Evolutionary conservation across 2,329 filamentous ascomycete genomes (phyloP).

Genomic region (Pyrenophora seminiperda): DNA sequence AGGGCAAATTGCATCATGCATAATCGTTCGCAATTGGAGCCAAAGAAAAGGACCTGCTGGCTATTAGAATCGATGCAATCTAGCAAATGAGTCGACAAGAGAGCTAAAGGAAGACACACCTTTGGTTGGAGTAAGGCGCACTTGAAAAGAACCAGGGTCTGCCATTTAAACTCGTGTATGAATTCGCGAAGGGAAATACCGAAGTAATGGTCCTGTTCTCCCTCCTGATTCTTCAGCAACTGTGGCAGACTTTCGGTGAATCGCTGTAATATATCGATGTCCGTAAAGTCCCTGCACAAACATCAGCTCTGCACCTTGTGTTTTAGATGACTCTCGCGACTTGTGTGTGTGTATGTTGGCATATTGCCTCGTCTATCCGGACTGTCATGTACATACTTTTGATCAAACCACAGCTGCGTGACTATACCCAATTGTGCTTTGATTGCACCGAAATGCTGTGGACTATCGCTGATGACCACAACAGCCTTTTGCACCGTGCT

Average conservation of each 20-base stretch:
- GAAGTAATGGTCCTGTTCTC: slow-evolving; percentile 83
- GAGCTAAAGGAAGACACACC: slow-evolving; percentile 55
- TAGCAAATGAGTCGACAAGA: too few species aligned
- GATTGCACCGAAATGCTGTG: slow-evolving; percentile 87
- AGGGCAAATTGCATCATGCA: slow-evolving; percentile 99
- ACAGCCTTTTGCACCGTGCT: slow-evolving; percentile 98
- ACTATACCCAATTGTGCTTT: slow-evolving; percentile 89
- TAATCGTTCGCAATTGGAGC: slow-evolving; percentile 89
- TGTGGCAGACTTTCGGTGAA: slow-evolving; percentile 85
- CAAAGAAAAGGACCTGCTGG: slow-evolving; percentile 92
- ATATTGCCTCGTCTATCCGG: not conserved
- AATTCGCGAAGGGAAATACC: slow-evolving; percentile 86
- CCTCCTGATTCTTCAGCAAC: slow-evolving; percentile 65
- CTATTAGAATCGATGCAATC: slow-evolving; percentile 17
- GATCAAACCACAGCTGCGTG: slow-evolving; percentile 94
- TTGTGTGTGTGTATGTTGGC: not conserved
- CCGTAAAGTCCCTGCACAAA: slow-evolving; percentile 73
- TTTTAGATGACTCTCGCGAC: too few species aligned
- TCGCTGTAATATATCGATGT: slow-evolving; percentile 83
- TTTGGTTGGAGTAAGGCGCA: slow-evolving; percentile 93
- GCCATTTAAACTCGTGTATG: slow-evolving; percentile 91
- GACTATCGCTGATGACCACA: slow-evolving; percentile 90
- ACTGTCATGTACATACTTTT: slow-evolving; percentile 63
- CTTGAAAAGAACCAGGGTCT: slow-evolving; percentile 92
- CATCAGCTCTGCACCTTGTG: slow-evolving; percentile 15